Evolutionary conservation across 2,329 filamentous ascomycete species (phyloP), one percentile per base, ranked within the genome.

Genomic region (Alternaria gansuensis): DNA sequence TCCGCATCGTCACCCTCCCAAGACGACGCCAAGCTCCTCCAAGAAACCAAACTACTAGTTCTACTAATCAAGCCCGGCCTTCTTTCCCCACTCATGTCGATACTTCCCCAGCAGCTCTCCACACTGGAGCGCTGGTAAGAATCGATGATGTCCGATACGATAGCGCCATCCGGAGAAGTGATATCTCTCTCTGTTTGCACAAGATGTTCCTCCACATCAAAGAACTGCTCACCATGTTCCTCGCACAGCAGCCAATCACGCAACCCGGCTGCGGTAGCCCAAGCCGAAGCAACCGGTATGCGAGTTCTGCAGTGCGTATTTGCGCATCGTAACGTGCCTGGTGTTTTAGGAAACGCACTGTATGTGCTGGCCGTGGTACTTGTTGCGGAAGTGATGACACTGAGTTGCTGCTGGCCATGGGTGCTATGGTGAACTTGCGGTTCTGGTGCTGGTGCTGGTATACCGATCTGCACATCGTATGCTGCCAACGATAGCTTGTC

Each of bases 311-410:
- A 62, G 11, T 46, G 4, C 11, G 17, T 8, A 48, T 51, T 34
- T n/a, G 52, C 28, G 23, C 56, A 60, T 4, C 44, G 43, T 3
- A 62, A 21, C 7, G 21, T 28, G 4, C 60, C 55, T 6, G 48
- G 59, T 14, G 46, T 59, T 37, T 46, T 62, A 4, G 59, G 52
- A 26, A 41, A 51, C 1, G 45, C 45, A 40, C 45, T 55, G 14
- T 29, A 36, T 36, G 44, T 10, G 8, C 17, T 24, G 40, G 26
- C 33, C 13, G 34, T 17, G 5, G 36, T 21, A 5, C 14, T 13
- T 2, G 39, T 23, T 11, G 49, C 39, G 21, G 33, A 7, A 11
- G 36, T 36, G 37, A 23, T 33, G 29, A 44, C 6, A 31, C 23
- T 21, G 53, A 49, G 4, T 28, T 37, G 24, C 21, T 40, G n/a